A percentile compares a stretch with the other conserved stretches of the same genome.
These are phyloP conservation scores for Ganoderma leucocontextum DNA, from an alignment of 1,284 basidiomycete species.

Conservation along the genomic window DNA sequence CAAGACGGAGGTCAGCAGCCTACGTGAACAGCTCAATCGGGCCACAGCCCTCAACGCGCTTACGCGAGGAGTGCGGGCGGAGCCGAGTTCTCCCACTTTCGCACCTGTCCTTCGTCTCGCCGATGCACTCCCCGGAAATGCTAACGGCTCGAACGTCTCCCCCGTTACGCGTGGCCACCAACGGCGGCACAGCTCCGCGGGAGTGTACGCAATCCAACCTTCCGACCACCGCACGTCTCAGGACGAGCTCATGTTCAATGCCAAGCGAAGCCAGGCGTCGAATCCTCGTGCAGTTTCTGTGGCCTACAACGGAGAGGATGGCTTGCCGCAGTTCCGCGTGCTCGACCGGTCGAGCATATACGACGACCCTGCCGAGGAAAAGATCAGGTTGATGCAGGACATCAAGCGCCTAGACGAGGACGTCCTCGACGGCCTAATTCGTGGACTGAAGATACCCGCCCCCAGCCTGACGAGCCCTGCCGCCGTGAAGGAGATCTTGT, in stretches of 20 bases:
- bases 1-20: constrained; percentile 89
- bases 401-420: constrained; percentile 94
- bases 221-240: constrained; percentile 73
- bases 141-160: constrained; percentile 37
- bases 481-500: constrained; percentile 96
- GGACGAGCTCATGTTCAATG: constrained; percentile 82
- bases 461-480: constrained; percentile 93
- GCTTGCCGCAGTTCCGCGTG: constrained; percentile 70
- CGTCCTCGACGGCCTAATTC: constrained; percentile 90
- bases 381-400: constrained; percentile 94
- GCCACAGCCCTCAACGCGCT: constrained; percentile 90
- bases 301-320: constrained; percentile 85
- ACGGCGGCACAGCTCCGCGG: constrained; percentile 87
- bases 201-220: constrained; percentile 72
- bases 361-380: constrained; percentile 94
- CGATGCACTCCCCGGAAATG: constrained; percentile 41
- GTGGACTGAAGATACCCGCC: constrained; percentile 92
- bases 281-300: constrained; percentile 94
- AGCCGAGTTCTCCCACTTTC: constrained; percentile 87
- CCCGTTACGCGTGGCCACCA: constrained; percentile 64
- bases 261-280: constrained; percentile 76
- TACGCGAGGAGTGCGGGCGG: constrained; percentile 72
- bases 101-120: constrained; percentile 71
- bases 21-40: constrained; percentile 96
- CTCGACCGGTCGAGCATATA: constrained; percentile 79